phyloP scores from a whole-genome alignment of 228 moss, liverwort and hornwort genomes.

The Sphagnum magellanicum region DNA sequence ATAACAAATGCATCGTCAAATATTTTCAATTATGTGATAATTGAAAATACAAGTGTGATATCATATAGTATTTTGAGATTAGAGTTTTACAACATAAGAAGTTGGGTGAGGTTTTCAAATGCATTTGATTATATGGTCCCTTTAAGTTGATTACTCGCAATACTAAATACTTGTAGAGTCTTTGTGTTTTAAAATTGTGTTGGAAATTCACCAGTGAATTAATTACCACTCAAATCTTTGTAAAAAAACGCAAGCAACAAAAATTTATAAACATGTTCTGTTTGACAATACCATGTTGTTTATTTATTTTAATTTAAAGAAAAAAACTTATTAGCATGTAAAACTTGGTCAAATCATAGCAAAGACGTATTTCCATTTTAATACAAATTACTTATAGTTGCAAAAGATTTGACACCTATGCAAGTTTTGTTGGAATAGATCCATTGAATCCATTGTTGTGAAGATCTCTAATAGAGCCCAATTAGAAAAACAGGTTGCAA shows the following conservation, averaged over 20 bases:
- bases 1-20: no score
- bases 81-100: background rate
- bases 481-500: background rate
- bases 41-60: background rate
- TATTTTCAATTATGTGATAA: no score
- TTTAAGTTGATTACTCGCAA: conserved; percentile 3
- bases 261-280: no score
- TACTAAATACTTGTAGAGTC: background rate
- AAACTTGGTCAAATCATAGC: no score
- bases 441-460: conserved; percentile 13
- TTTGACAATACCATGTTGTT: no score
- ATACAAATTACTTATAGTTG: background rate
- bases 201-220: conserved; percentile 15
- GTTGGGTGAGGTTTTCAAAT: background rate
- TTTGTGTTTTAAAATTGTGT: background rate
- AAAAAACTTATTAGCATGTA: no score
- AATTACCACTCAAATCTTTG: background rate
- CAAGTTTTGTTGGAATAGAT: conserved; percentile 2
- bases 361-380: no score
- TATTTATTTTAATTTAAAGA: no score
- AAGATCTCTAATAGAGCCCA: conserved; percentile 5
- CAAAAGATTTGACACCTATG: background rate
- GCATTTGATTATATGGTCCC: background rate
- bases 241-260: background rate
- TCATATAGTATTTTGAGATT: background rate